Conservation (phyloP, 2,329 filamentous ascomycete species). For the Sordariomycetes sp. region DNA sequence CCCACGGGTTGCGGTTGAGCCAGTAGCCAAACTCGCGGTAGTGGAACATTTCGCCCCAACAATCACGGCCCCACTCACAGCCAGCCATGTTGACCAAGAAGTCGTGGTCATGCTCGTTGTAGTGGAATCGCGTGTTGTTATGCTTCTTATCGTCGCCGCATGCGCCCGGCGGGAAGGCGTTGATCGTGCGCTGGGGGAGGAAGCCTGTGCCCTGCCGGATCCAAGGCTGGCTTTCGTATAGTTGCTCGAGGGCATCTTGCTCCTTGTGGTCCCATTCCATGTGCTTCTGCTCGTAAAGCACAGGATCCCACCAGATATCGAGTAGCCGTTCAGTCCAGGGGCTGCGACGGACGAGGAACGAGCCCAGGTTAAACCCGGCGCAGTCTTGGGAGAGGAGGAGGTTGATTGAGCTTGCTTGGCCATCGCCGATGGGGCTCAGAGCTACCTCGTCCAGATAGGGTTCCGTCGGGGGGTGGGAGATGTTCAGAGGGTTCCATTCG, state of each 20-base stretch:
- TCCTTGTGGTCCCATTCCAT: conserved; percentile 99
- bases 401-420: conserved; percentile 69
- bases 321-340: conserved; percentile 85
- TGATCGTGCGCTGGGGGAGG: conserved; percentile 83
- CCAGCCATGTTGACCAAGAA: conserved; percentile 98
- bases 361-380: conserved; percentile 90
- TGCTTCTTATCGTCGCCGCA: conserved; percentile 61
- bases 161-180: conserved; percentile 85
- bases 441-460: conserved; percentile 69
- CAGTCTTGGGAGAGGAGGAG: conserved; percentile 89
- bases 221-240: conserved; percentile 90
- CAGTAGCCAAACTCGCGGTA: conserved; percentile 87
- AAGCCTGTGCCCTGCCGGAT: conserved; percentile 83
- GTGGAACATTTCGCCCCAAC: conserved; percentile 96
- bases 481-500: conserved; percentile 88
- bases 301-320: conserved; percentile 98
- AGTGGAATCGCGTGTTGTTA: conserved; percentile 73
- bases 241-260: conserved; percentile 86
- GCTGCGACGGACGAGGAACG: conserved; percentile 82
- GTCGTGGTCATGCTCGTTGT: conserved; percentile 75
- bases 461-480: conserved; percentile 70
- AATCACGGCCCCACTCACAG: conserved; percentile 93
- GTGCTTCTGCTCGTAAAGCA: conserved; percentile 94
- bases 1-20: conserved; percentile 77
- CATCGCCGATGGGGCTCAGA: conserved; percentile 67